Conservation (phyloP, 2,329 filamentous ascomycete genomes). For the Penicillium glabrum region DNA sequence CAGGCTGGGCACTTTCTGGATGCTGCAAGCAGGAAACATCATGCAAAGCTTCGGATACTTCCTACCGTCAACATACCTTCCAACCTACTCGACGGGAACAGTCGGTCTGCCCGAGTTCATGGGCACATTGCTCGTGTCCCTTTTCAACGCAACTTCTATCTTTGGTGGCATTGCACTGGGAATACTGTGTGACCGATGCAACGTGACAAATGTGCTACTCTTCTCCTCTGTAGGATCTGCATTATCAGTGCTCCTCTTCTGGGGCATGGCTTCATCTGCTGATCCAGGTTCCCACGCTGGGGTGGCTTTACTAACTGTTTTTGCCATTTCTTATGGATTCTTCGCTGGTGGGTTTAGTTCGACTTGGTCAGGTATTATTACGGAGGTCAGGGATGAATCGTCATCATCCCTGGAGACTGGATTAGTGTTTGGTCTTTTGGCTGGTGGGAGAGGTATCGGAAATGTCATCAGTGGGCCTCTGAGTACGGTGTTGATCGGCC, state of each 20-base stretch:
- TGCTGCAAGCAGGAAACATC: constrained; percentile 43
- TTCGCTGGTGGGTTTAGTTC: constrained; percentile 65
- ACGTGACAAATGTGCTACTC: constrained; percentile 31
- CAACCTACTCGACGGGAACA: constrained; percentile 32
- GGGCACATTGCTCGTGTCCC: constrained; percentile 33
- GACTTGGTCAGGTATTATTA: constrained; percentile 59
- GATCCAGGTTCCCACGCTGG: constrained; percentile 22
- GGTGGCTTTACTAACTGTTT: constrained; percentile 57
- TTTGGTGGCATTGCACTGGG: constrained; percentile 30
- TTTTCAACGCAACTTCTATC: constrained; percentile 37
- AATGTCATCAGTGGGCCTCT: constrained; percentile 51
- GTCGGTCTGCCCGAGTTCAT: constrained; percentile 29
- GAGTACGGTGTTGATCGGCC: constrained; percentile 54
- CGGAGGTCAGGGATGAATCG: constrained; percentile 48
- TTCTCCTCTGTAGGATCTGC: constrained; percentile 59
- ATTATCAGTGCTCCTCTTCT: constrained; percentile 59
- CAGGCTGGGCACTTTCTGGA: constrained; percentile 37
- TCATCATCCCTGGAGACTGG: constrained; percentile 31
- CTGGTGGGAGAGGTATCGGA: constrained; percentile 33
- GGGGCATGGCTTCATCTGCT: constrained; percentile 56
- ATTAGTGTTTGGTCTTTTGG: constrained; percentile 34
- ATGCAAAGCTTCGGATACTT: constrained; percentile 42
- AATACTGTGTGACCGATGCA: constrained; percentile 31
- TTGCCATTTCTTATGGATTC: constrained; percentile 63
- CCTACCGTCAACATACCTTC: constrained; percentile 37